Evolutionary conservation across 2,329 filamentous ascomycete species (phyloP), one percentile per base, ranked within the genome.

Genomic region (Microdochium nivale): DNA sequence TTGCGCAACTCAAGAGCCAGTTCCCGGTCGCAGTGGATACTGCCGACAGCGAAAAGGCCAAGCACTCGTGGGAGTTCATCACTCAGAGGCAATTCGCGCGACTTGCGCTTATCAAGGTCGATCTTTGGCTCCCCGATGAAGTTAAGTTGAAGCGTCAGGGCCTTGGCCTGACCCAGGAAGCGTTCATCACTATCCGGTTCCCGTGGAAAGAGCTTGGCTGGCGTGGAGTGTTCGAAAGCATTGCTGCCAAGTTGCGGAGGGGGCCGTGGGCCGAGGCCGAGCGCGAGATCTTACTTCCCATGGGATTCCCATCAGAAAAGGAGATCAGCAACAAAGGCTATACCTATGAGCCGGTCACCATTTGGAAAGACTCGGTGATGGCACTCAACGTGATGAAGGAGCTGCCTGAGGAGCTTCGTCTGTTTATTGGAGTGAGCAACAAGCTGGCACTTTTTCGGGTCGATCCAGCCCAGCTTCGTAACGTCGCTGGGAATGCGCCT

Each of bases 51-150:
- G 62, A 66, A 30, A 67, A 65, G 52, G 65, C 70, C 52, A 68
- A 71, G 56, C 75, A 74, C 58, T 67, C 69, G 24, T 94, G 88
- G 88, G 76, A 83, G 14, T 85, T 88, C 63, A 73, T 90, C 64
- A 89, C 87, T 0, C 80, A 84, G 63, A 73, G 86, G 52, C 78
- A 86, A 57, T 83, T 83, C 57, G 83, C 89, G 1, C 77, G 77
- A 43, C 75, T 97, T 49, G 84, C 88, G 8, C 84, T 83, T 47
- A 76, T 96, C 49, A 76, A 74, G 52, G 76, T 83, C 25, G 80
- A 84, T 60, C 72, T 86, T 47, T 91, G 86, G 85, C 67, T 85
- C 25, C 86, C 87, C 0, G 85, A 89, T 66, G 69, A 77, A 48
- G 72, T 63, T 62, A 80, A 80, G 65, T 66, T 69, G 52, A 71